Percentiles rank a stretch among this genome's conserved stretches.
Evolutionary conservation across 2,329 filamentous ascomycete species (phyloP).

Genomic region (Claviceps sp.): DNA sequence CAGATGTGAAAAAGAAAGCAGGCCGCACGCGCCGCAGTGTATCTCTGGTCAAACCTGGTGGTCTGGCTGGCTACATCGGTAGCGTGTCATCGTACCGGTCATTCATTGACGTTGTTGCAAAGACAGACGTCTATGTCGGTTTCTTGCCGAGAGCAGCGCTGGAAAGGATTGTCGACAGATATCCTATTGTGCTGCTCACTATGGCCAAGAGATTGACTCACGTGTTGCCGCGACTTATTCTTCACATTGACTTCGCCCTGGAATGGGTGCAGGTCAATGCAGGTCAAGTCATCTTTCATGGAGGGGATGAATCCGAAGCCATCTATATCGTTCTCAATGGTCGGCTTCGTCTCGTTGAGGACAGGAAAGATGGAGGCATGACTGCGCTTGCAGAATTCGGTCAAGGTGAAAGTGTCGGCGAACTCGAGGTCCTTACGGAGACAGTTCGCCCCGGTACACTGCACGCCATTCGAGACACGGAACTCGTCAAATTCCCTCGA

Average conservation of each 20-base stretch:
- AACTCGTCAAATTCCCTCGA: conserved; percentile 89
- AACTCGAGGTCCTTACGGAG: conserved; percentile 93
- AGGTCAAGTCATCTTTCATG: conserved; percentile 86
- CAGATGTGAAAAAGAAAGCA: conserved; percentile 23
- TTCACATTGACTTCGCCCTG: conserved; percentile 95
- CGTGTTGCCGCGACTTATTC: conserved; percentile 73
- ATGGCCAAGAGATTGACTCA: conserved; percentile 92
- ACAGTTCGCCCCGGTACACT: conserved; percentile 80
- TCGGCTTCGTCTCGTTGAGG: conserved; percentile 70
- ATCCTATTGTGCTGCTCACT: conserved; percentile 83
- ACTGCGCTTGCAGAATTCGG: conserved; percentile 85
- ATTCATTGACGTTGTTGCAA: conserved; percentile 91
- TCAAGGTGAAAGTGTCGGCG: conserved; percentile 93
- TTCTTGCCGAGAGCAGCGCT: conserved; percentile 77
- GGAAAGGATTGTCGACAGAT: conserved; percentile 83
- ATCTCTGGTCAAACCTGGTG: conserved; percentile 86
- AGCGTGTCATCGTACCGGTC: conserved; percentile 91
- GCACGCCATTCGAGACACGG: conserved; percentile 92
- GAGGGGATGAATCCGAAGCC: conserved; percentile 90
- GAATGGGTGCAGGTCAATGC: conserved; percentile 98
- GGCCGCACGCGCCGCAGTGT: conserved; percentile 49
- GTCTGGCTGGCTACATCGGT: conserved; percentile 85
- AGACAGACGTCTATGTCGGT: conserved; percentile 96
- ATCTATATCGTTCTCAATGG: conserved; percentile 98
- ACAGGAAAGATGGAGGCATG: conserved; percentile 68